A percentile compares a stretch with the other conserved stretches of the same genome.
These are phyloP conservation scores for Fagopyrum homotropicum DNA, from an alignment of 148 eudicot genomes.

Conservation along the genomic window DNA sequence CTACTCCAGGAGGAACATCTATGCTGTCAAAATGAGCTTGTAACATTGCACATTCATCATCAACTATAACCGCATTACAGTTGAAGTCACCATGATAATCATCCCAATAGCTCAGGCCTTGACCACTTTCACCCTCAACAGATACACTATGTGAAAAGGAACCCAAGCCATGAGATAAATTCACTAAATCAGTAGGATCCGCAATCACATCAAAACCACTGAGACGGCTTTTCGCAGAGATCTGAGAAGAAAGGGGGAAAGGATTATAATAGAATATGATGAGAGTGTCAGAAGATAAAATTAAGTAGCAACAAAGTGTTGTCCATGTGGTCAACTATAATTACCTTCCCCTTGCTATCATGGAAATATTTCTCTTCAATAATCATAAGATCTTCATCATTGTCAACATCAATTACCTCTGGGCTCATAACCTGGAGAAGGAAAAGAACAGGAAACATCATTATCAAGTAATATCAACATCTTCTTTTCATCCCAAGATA, in stretches of 20 bases:
- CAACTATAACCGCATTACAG: conserved; percentile 28
- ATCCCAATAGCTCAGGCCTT: conserved; percentile 24
- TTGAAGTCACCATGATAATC: conserved; percentile 31
- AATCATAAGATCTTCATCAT: conserved; percentile 43
- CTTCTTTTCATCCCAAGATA: background rate
- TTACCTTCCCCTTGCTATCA: conserved; percentile 55
- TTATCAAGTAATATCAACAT: background rate
- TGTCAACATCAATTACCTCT: conserved; percentile 56
- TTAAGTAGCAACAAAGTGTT: background rate
- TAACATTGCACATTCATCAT: conserved; percentile 43
- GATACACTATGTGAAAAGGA: conserved; percentile 10
- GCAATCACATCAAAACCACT: background rate
- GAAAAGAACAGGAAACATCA: conserved; percentile 11
- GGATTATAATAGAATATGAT: background rate
- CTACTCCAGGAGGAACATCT: conserved; percentile 63
- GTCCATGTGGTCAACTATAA: background rate
- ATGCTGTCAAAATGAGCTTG: conserved; percentile 73
- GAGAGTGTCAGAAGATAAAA: background rate
- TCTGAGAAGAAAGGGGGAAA: conserved; percentile 1
- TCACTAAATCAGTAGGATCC: background rate
- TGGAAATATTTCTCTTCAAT: conserved; percentile 28
- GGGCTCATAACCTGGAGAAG: conserved; percentile 32
- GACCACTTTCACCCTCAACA: conserved; percentile 23
- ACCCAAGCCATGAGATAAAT: conserved; percentile 6
- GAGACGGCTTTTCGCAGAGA: conserved; percentile 6